A percentile compares a stretch with the other conserved stretches of the same genome.
Conservation (phyloP, 805 yeast genomes). For the Candida arabinofermentans region DNA sequence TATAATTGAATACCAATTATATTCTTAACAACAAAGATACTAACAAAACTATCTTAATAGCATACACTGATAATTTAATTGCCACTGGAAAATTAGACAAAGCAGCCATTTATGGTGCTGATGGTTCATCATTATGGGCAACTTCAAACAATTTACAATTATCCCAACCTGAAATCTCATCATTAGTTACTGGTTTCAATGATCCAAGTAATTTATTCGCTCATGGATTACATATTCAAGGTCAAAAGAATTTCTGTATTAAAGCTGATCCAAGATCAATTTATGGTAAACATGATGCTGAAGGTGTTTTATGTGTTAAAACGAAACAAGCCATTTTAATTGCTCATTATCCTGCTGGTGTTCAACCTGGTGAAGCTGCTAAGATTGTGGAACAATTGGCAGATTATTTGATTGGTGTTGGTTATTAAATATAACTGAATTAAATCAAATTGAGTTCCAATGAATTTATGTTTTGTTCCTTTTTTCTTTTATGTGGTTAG, state of each 20-base stretch:
- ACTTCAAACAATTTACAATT: conserved; percentile 64
- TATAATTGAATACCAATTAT: not conserved
- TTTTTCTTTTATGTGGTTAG: not conserved
- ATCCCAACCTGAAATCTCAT: conserved; percentile 65
- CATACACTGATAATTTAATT: conserved; percentile 90
- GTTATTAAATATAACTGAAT: conserved; percentile 45
- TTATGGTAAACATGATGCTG: conserved; percentile 86
- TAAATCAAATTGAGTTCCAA: not conserved
- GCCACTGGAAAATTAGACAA: conserved; percentile 86
- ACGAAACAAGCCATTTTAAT: conserved; percentile 88
- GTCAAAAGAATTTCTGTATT: conserved; percentile 82
- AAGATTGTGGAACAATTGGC: conserved; percentile 93
- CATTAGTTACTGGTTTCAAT: conserved; percentile 73
- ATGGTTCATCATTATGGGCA: conserved; percentile 96
- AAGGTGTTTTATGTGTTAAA: conserved; percentile 87
- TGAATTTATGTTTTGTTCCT: conserved; percentile 1
- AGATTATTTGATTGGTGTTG: conserved; percentile 85
- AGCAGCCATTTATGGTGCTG: conserved; percentile 90
- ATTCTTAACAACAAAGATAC: not conserved
- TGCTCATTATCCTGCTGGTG: conserved; percentile 92
- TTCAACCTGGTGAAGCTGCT: conserved; percentile 93
- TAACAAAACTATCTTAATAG: conserved; percentile 35
- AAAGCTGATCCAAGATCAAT: conserved; percentile 90
- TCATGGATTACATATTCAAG: conserved; percentile 79
- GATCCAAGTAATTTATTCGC: conserved; percentile 79